Base-by-base conservation (phyloP, 2,329 filamentous ascomycete species). In the Corniculantispora saksenae region DNA sequence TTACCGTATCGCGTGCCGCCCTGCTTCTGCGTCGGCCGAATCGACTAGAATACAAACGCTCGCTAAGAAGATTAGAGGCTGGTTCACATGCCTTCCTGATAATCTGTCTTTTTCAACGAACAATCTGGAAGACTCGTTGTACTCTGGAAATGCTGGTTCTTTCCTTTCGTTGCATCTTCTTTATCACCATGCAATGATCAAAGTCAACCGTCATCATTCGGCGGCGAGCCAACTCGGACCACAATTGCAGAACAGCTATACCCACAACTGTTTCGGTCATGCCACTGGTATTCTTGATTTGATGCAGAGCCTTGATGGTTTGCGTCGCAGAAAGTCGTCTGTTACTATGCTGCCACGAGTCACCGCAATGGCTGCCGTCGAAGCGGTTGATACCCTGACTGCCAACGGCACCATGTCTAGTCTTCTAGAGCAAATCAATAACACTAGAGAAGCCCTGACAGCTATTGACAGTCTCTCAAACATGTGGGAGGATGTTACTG, bases 151-250 rank as follows among this genome's bases (percentile, higher is more conserved):
- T 68, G 79, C 84, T 1, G 87, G 87, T 6, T 82, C 83, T 0
- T 89, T 89, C 71, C 77, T 91, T 63, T 85, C 84, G 1, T 84
- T 91, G 74, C 89, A 92, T 73, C 78, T 89, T 32, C 78, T 91
- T n/a, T 89, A 89, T 72, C 84, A 90, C 72, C 83, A 86, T 55
- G 82, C 87, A 0, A 76, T 87, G 70, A 84, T 91, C 75, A 87
- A 88, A 68, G 79, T 91, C 35, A 89, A 90, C 69, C 84, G 90
- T 47, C 85, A 90, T 70, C 82, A 82, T 15, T 79, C 81, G 12
- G 76, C 79, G 15, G 71, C 69, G 7, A 68, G 66, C 13, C 76
- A 75, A 40, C 74, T 86, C 3, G 76, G 78, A 3, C 68, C 75
- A 0, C 77, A 81, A 2, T 72, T 77, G 35, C 73, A 83, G 15